Conservation (phyloP, 164 flowering plant genomes). For the Cinnamomum chago region DNA sequence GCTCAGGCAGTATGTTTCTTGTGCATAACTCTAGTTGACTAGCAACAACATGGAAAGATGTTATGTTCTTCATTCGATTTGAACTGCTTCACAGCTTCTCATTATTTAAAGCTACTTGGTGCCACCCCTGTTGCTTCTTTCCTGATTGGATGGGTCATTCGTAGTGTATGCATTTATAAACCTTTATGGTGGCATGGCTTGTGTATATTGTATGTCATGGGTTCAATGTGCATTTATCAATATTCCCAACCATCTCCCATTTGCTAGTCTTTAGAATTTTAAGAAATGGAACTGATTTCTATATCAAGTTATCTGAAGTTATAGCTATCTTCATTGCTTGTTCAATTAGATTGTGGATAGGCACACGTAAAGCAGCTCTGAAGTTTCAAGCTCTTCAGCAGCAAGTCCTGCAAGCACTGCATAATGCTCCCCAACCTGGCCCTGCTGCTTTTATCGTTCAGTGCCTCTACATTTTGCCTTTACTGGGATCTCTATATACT, state of each 20-base stretch:
- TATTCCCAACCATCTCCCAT: too few relatives aligned
- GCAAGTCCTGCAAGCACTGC: conserved; percentile 48
- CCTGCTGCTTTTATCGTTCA: conserved; percentile 61
- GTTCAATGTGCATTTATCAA: too few relatives aligned
- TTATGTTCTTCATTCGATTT: background rate
- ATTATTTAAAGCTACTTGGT: too few relatives aligned
- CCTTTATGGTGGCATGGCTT: too few relatives aligned
- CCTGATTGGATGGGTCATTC: too few relatives aligned
- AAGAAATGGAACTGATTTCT: too few relatives aligned
- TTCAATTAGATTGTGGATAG: conserved; percentile 25
- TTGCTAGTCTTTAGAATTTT: too few relatives aligned
- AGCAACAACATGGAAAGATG: background rate
- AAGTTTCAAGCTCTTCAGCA: conserved; percentile 79
- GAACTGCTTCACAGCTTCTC: background rate
- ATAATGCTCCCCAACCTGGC: conserved; percentile 60
- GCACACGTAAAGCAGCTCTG: conserved; percentile 65
- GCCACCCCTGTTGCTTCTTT: too few relatives aligned
- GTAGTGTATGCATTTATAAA: too few relatives aligned
- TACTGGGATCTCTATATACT: conserved; percentile 43
- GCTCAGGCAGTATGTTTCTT: background rate
- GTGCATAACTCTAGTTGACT: background rate
- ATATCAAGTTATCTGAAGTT: too few relatives aligned
- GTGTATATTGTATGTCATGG: too few relatives aligned
- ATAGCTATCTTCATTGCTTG: background rate
- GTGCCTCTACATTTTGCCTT: conserved; percentile 67